Conservation (phyloP, 1,139 yeast species). For the Wickerhamomyces sp. region DNA sequence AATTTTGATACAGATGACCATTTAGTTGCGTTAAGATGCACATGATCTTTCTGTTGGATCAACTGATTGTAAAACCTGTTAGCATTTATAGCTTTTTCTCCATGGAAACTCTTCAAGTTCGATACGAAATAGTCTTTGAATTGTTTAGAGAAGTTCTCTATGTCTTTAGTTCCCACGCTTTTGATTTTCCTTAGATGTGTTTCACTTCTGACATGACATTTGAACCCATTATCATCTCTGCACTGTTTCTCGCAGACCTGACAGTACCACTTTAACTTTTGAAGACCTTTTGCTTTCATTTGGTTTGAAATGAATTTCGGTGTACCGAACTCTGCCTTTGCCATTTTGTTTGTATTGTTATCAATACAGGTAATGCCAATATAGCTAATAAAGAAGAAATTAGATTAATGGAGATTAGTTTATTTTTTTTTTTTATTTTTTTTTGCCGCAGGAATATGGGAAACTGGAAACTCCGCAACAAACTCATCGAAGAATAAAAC, state of each 20-base stretch:
- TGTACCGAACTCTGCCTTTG: slow-evolving; percentile 67
- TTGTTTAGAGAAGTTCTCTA: slow-evolving; percentile 54
- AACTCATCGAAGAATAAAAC: not conserved
- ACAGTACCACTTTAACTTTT: slow-evolving; percentile 82
- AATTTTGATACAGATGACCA: slow-evolving; percentile 74
- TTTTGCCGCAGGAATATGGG: not conserved
- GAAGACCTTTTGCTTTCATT: slow-evolving; percentile 80
- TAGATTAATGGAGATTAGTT: no score
- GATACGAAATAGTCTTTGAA: slow-evolving; percentile 66
- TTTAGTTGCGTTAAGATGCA: slow-evolving; percentile 86
- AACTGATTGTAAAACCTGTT: slow-evolving; percentile 90
- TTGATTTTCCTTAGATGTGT: slow-evolving; percentile 63
- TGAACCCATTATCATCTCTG: slow-evolving; percentile 92
- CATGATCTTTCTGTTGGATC: slow-evolving; percentile 71
- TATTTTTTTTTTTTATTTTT: no score
- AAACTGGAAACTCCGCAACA: not conserved
- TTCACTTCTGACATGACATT: slow-evolving; percentile 77
- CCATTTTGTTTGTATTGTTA: slow-evolving; percentile 39
- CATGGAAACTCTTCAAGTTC: slow-evolving; percentile 63
- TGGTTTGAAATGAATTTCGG: slow-evolving; percentile 80
- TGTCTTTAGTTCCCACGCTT: slow-evolving; percentile 39
- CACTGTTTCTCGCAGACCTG: slow-evolving; percentile 92
- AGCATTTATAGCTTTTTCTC: slow-evolving; percentile 75
- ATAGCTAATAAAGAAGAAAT: no score
- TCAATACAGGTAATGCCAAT: no score